Base-by-base conservation (phyloP, 768 basidiomycete species). In the Auriscalpium microsporum region DNA sequence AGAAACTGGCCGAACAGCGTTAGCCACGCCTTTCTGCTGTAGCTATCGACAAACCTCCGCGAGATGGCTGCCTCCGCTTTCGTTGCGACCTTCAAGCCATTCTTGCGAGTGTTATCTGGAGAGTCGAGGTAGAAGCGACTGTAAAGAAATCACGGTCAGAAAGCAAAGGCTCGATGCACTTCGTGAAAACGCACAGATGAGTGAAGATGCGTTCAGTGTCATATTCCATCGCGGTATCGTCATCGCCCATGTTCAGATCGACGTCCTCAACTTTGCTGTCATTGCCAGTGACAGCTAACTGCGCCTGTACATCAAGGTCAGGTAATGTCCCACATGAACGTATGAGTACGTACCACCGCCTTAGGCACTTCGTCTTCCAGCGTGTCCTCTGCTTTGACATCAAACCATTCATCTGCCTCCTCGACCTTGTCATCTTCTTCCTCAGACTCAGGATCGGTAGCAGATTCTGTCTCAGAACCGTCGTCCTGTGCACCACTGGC, bases 81-180 rank as follows among this genome's bases (percentile, higher is more conserved):
- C 48, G 78, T 66, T 50, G 79, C 79, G 36, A 85, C 73, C 2
- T 58, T 47, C 76, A 95, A 81, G 10, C 77, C 80, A 58, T 90
- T 78, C 65, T 75, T 71, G 8, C 66, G 69, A 0, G 94, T 91
- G 62, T 92, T 92, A 19, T 75, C 75, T 0, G 84, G 78, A 2
- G 88, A 81, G 67, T 98, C 94, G 38, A 98, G 75, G 69, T 96
- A 97, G 69, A 95, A 94, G 61, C 82, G 83, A 58, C 91, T 94
- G 45, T 28, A 1, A 19, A 48, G 1, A 19, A 48, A 45, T 17
- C 8, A 42, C 8, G 50, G 53, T 51, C 37, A 57, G 36, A 28
- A 49, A 52, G 38, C 38, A 56, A 53, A 42, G 56, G n/a, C 14
- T 53, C 13, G 37, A n/a, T 19, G 19, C 28, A 19, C 33, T 9